Evolutionary conservation across 2,329 filamentous ascomycete species (phyloP).

Genomic region (Talaromyces sp.): DNA sequence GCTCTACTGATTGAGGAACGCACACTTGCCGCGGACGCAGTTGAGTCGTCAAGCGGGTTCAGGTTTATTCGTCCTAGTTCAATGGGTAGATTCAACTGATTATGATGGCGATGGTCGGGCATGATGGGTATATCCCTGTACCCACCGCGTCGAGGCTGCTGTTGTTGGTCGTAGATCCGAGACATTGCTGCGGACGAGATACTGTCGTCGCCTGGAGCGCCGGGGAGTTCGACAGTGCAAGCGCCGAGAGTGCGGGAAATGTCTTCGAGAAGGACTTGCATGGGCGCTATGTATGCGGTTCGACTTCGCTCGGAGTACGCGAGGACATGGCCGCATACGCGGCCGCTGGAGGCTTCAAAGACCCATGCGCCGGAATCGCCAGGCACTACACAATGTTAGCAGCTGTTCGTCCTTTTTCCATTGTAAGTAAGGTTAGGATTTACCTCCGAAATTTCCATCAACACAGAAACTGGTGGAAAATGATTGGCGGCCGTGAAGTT

Average conservation of each 20-base stretch:
- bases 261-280: conserved; percentile 84
- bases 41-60: conserved; percentile 21
- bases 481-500: conserved; percentile 77
- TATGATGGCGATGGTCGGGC: conserved; percentile 16
- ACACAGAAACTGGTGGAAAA: conserved; percentile 71
- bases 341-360: conserved; percentile 72
- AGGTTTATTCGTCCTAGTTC: conserved; percentile 25
- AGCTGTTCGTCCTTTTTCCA: neutral
- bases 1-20: conserved; percentile 17
- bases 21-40: conserved; percentile 1
- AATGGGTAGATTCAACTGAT: conserved; percentile 23
- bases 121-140: conserved; percentile 21
- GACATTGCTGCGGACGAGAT: conserved; percentile 21
- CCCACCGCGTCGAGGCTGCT: conserved; percentile 3
- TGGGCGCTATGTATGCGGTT: conserved; percentile 88
- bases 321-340: conserved; percentile 83
- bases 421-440: neutral
- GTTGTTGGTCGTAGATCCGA: conserved; percentile 20
- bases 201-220: conserved; percentile 30
- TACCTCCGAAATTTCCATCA: conserved; percentile 56
- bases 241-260: conserved; percentile 76
- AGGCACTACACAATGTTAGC: conserved; percentile 53
- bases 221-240: conserved; percentile 66
- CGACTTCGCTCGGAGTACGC: conserved; percentile 79
- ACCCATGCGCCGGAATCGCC: conserved; percentile 95